These are phyloP conservation scores for Tubosaeta sp. DNA, from an alignment of 768 basidiomycete species.

Conservation along the genomic window DNA sequence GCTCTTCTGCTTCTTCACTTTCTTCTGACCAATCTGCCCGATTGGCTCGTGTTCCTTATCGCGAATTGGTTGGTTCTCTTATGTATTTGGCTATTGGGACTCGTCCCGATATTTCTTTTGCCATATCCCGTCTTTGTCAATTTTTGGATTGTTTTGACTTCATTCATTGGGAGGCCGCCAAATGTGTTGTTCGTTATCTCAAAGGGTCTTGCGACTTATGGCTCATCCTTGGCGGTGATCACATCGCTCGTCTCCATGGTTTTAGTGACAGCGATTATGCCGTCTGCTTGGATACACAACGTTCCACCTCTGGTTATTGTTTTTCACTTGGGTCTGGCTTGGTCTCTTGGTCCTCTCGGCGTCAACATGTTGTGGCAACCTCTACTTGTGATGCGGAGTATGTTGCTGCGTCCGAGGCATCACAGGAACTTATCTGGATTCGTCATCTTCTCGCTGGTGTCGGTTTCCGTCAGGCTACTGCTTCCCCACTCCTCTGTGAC, in stretches of 20 bases:
- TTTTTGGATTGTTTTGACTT: constrained; percentile 7
- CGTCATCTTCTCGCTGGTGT: not conserved
- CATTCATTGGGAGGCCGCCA: constrained; percentile 13
- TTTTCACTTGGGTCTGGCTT: not conserved
- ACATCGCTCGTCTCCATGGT: not conserved
- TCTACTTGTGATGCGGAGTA: not conserved
- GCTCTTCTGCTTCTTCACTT: no score
- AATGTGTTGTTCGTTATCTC: not conserved
- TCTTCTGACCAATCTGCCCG: no score
- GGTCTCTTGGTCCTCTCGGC: no score
- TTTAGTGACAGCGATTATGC: not conserved
- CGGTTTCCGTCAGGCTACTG: no score
- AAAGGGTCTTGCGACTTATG: not conserved
- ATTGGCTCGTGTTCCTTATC: no score
- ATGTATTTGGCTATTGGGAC: no score
- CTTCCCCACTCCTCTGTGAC: not conserved
- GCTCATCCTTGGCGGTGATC: not conserved
- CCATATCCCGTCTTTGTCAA: constrained; percentile 3
- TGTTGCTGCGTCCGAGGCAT: not conserved
- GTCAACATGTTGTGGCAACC: not conserved
- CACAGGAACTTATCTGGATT: not conserved
- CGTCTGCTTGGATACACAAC: not conserved
- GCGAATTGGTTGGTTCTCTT: no score
- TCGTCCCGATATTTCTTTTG: no score
- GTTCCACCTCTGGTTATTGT: not conserved